phyloP scores from a whole-genome alignment of 345 rosid genomes.

The Isatis tinctoria region DNA sequence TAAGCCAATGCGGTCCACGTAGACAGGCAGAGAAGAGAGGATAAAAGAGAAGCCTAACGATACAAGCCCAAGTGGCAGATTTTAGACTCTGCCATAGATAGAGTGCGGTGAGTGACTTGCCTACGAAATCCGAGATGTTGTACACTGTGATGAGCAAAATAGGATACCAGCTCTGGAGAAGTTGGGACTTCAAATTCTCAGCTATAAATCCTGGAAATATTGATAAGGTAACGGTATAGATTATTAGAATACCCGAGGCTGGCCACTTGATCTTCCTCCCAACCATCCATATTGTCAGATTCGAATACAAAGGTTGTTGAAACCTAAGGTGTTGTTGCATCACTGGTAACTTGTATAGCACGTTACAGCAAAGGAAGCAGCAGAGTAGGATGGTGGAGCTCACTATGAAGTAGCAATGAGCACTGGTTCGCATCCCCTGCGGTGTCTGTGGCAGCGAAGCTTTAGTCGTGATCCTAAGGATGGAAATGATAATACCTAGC shows the following conservation, averaged over 20 bases:
- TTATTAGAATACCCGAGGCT: conserved; percentile 52
- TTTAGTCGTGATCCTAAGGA: conserved; percentile 75
- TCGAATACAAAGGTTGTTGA: conserved; percentile 30
- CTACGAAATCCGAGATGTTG: conserved; percentile 67
- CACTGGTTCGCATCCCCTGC: conserved; percentile 64
- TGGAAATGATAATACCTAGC: conserved; percentile 70
- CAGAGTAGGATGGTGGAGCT: conserved; percentile 52
- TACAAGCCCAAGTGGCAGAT: conserved; percentile 64
- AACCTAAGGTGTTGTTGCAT: conserved; percentile 49
- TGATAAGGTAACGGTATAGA: conserved; percentile 69
- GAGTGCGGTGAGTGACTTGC: conserved; percentile 72
- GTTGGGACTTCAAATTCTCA: conserved; percentile 52
- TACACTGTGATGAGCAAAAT: conserved; percentile 69
- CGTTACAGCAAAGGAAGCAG: conserved; percentile 62
- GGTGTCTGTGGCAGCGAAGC: conserved; percentile 74
- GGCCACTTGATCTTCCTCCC: conserved; percentile 58
- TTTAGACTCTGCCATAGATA: conserved; percentile 49
- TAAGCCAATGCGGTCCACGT: conserved; percentile 80
- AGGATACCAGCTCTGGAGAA: conserved; percentile 77
- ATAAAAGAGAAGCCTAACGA: conserved; percentile 63
- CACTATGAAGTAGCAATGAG: conserved; percentile 75
- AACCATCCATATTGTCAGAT: conserved; percentile 41
- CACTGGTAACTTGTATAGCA: conserved; percentile 65
- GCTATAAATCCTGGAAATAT: conserved; percentile 86
- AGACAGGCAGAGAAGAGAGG: conserved; percentile 68